phyloP scores from a whole-genome alignment of 2,329 filamentous ascomycete species.

The Ophiobolus disseminans region DNA sequence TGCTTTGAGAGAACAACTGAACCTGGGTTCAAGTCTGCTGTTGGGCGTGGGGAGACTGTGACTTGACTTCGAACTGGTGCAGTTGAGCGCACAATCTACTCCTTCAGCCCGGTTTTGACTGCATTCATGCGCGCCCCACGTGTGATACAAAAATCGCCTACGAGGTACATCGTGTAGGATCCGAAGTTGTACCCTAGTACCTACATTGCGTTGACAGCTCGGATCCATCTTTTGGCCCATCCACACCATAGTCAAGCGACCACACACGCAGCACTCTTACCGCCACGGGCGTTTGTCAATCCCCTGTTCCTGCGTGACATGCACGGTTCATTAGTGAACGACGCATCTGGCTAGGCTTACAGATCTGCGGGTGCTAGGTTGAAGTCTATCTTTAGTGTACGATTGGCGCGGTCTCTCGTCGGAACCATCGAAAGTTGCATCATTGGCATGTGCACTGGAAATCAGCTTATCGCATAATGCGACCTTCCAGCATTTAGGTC shows the following conservation, averaged over 20 bases:
- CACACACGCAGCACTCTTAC: constrained; percentile 1
- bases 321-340: constrained; percentile 9
- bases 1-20: too few relatives aligned
- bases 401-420: constrained; percentile 6
- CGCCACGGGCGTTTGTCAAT: constrained; percentile 20
- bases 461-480: constrained; percentile 1
- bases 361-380: constrained; percentile 8
- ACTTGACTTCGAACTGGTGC: too few relatives aligned
- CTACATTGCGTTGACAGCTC: constrained; percentile 5
- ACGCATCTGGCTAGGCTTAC: constrained; percentile 6
- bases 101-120: background rate
- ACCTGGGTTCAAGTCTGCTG: too few relatives aligned
- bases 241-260: constrained; percentile 1
- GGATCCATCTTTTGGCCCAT: background rate
- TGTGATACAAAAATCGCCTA: constrained; percentile 3
- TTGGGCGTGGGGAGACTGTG: too few relatives aligned
- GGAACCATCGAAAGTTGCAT: background rate
- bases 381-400: constrained; percentile 14
- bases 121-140: constrained; percentile 1
- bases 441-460: background rate
- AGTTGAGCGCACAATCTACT: too few relatives aligned
- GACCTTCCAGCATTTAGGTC: background rate
- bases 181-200: background rate
- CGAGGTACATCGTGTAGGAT: background rate
- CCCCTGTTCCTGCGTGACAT: constrained; percentile 7